phyloP scores from a whole-genome alignment of 768 basidiomycete species.

The Termitomyces bulborhizus region DNA sequence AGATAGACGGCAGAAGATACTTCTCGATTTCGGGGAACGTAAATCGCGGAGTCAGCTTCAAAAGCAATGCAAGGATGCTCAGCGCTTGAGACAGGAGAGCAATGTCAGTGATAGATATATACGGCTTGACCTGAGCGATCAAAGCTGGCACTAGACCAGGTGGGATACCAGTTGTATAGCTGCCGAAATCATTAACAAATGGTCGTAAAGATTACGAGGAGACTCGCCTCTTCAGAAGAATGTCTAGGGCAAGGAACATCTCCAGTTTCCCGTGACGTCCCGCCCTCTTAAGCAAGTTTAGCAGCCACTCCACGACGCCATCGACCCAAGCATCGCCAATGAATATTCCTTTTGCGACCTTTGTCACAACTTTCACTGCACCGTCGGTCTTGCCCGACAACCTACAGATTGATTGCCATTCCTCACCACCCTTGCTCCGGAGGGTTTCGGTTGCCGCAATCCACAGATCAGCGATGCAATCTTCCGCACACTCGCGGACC shows the following conservation, averaged over 20 bases:
- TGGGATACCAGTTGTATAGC: constrained; percentile 42
- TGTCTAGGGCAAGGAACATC: constrained; percentile 71
- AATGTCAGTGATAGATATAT: constrained; percentile 72
- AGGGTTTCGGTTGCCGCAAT: constrained; percentile 76
- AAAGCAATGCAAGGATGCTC: constrained; percentile 56
- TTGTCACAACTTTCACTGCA: constrained; percentile 76
- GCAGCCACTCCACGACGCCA: constrained; percentile 70
- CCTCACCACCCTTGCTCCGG: constrained; percentile 54
- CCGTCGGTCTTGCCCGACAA: constrained; percentile 64
- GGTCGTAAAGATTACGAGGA: not conserved
- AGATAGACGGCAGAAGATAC: constrained; percentile 61
- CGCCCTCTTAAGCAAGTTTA: constrained; percentile 70
- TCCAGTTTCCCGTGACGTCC: constrained; percentile 75
- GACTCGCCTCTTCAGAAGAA: constrained; percentile 59
- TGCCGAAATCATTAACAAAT: constrained; percentile 8
- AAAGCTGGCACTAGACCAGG: constrained; percentile 53
- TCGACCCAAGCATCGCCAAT: constrained; percentile 78
- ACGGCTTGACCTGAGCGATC: constrained; percentile 68
- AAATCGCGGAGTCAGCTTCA: constrained; percentile 56
- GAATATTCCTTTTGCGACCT: constrained; percentile 71
- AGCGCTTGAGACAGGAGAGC: constrained; percentile 71
- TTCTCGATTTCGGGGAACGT: constrained; percentile 76
- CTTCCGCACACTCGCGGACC: constrained; percentile 77
- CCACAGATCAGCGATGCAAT: constrained; percentile 83
- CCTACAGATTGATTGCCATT: constrained; percentile 79